These are phyloP conservation scores for Salix caprea DNA, from an alignment of 345 rosid genomes.

Conservation along the genomic window DNA sequence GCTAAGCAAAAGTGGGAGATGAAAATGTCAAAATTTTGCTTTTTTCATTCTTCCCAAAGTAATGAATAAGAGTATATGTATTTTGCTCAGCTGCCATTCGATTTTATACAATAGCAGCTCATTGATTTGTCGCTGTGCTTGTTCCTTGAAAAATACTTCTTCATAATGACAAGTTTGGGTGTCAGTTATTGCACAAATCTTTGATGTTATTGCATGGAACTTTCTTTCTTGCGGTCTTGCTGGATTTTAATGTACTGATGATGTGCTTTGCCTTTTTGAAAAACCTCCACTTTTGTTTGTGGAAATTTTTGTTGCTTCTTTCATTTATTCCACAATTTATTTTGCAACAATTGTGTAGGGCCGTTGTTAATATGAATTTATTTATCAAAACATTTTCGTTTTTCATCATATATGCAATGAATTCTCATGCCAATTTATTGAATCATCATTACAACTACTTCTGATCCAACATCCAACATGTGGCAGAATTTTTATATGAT, in stretches of 20 bases:
- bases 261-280: background rate
- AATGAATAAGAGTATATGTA: background rate
- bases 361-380: background rate
- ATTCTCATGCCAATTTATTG: background rate
- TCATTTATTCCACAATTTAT: background rate
- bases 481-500: slow-evolving; percentile 80
- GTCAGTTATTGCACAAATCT: background rate
- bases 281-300: background rate
- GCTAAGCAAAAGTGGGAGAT: background rate
- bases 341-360: background rate
- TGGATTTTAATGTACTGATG: background rate
- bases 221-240: background rate
- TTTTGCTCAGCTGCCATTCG: background rate
- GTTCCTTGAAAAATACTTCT: background rate
- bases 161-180: background rate
- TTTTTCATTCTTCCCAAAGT: background rate
- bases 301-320: background rate
- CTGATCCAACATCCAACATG: background rate
- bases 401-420: background rate
- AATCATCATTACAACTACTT: background rate
- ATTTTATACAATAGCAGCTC: background rate
- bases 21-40: background rate
- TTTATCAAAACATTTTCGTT: background rate
- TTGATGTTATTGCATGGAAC: background rate
- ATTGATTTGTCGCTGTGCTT: background rate